Base-by-base conservation (phyloP, 1,139 yeast species). In the Blastobotrys illinoisensis region DNA sequence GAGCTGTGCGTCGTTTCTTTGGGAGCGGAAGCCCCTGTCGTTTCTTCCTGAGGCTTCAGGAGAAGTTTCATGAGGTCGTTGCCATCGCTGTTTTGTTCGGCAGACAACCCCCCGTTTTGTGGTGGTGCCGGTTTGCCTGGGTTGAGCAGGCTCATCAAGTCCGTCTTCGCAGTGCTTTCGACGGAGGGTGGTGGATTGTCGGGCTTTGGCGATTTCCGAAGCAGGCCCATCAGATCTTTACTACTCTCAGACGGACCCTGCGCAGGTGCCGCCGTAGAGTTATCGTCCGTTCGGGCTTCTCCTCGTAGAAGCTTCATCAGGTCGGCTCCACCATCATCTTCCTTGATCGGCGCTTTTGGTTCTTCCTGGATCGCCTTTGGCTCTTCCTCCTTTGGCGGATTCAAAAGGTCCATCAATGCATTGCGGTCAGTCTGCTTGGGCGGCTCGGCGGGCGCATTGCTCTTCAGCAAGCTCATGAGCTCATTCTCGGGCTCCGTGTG, bases 371-470 rank as follows among this genome's bases (percentile, higher is more conserved):
- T n/a, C n/a, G n/a, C n/a, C n/a, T 44, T n/a, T n/a, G 20, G 6
- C 36, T 13, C 11, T 48, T 23, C 24, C 13, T 20, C 32, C 26
- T 16, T 28, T 1, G 45, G 14, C 23, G 36, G 26, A 13, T 53
- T 49, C 44, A 60, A 50, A 36, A 60, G 54, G 13, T 54, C 61
- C 54, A 58, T 57, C 23, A 60, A 53, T 13, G 49, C 57, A 6
- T 23, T 51, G 18, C 49, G 46, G 13, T 28, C 46, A 19, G 21
- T 44, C 20, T 16, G 16, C 21, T 20, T 13, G 3, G 9, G 19
- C 24, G 14, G 7, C 14, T 21, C 13, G 3, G 32, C 32, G 13
- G 13, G 13, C 43, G 36, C 24, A n/a, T 14, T 43, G 21, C 46
- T 23, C 46, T 44, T 44, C 5, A 44, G 14, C 24, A 44, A 44